These are phyloP conservation scores for Ilyonectria sp. DNA, from an alignment of 2,329 filamentous ascomycete genomes.

Conservation along the genomic window DNA sequence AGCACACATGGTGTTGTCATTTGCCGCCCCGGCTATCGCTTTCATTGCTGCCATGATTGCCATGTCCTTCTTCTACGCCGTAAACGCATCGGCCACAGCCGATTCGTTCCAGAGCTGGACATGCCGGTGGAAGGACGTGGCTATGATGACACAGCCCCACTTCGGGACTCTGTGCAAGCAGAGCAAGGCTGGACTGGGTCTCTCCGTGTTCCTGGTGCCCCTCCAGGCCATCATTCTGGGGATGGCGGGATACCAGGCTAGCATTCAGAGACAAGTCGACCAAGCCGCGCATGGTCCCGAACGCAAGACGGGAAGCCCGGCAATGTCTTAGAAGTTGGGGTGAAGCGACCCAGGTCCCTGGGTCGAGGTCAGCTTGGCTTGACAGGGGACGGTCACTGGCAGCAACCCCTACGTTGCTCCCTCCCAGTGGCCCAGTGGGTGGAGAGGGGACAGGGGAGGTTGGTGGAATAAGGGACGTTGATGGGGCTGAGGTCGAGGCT, in stretches of 20 bases:
- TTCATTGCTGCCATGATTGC: constrained; percentile 63
- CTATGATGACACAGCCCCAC: constrained; percentile 67
- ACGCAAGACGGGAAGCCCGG: constrained; percentile 53
- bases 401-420: not conserved
- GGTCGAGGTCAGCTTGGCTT: constrained; percentile 24
- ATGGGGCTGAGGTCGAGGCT: constrained; percentile 25
- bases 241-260: constrained; percentile 61
- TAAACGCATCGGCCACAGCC: constrained; percentile 66
- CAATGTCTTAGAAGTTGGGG: constrained; percentile 38
- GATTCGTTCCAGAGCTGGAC: constrained; percentile 75
- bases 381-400: not conserved
- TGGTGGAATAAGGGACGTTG: not conserved
- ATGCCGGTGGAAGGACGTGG: constrained; percentile 71
- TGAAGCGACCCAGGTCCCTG: constrained; percentile 23
- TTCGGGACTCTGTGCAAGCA: constrained; percentile 72
- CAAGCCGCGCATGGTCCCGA: constrained; percentile 43
- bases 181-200: constrained; percentile 67
- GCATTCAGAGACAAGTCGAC: constrained; percentile 60
- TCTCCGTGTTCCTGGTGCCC: constrained; percentile 71
- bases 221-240: constrained; percentile 66
- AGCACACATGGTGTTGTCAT: constrained; percentile 38
- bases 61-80: constrained; percentile 70
- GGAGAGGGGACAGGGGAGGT: constrained; percentile 7
- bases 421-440: not conserved
- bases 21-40: constrained; percentile 49